Evolutionary conservation across 164 flowering plant species (phyloP), one percentile per base, ranked within the genome.

Genomic region (Dillenia turbinata): DNA sequence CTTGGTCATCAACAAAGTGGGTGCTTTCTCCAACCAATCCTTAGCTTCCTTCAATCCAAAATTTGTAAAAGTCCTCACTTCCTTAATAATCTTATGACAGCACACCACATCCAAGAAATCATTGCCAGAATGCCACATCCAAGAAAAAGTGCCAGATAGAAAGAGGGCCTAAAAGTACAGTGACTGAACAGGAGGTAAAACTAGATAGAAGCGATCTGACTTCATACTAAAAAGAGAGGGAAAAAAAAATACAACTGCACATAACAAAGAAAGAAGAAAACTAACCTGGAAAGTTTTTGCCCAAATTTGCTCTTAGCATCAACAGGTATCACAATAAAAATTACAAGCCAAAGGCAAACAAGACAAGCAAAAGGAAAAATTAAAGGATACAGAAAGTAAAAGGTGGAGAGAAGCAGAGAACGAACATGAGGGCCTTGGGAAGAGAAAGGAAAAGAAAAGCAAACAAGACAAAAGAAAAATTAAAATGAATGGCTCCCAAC

Each of bases 401-500:
- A 66, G 48, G 16, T 0, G 15, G 22, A 57, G 50, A 44, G 44
- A 5, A 47, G 12, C 12, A 7, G 19, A 10, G 43, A 10, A 76
- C 83, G 47, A 6, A 90, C 95, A 69, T 45, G 57, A 85, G 70
- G 17, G 81, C 67, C 9, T 76, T 71, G 61, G 71, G 68, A 11
- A 77, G 52, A 40, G 96, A 81, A 24, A 88, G 82, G 75, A 78
- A 75, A 62, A 83, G 9, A 62, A 84, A 24, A 46, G 95, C 73
- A 54, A 73, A 58, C n/a, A 86, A 45, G 55, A 83, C 49, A 11
- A 82, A 17, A 10, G 56, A 55, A 16, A 64, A 69, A 57, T 63
- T 78, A 59, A 86, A 69, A 64, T 90, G 95, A 14, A 90, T 77
- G 8, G 78, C 62, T 0, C 97, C 95, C 1, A 88, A 78, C 97